Conservation (phyloP, 129 eudicot species). For the Arctium minus region DNA sequence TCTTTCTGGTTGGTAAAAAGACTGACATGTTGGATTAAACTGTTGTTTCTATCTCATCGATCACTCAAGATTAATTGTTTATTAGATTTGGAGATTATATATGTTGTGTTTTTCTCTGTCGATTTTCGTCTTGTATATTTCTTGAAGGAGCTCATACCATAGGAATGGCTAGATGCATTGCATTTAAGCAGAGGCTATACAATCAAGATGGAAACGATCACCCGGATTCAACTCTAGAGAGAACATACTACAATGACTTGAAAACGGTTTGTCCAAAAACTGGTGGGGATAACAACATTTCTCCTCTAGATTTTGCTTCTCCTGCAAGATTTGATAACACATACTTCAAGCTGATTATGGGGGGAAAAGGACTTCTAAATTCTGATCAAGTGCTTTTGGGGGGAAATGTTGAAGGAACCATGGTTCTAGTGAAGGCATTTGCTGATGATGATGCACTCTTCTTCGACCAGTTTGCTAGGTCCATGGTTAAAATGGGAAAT, state of each 20-base stretch:
- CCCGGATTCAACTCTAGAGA: constrained; percentile 82
- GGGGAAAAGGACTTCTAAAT: constrained; percentile 78
- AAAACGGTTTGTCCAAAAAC: constrained; percentile 61
- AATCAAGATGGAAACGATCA: constrained; percentile 73
- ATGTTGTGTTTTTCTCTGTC: neutral
- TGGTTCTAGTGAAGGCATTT: constrained; percentile 51
- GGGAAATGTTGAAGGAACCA: constrained; percentile 54
- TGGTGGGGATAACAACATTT: constrained; percentile 73
- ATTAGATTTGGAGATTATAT: neutral
- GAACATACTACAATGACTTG: constrained; percentile 60
- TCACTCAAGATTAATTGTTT: neutral
- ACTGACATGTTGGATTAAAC: neutral
- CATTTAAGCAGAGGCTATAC: constrained; percentile 82
- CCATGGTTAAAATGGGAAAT: constrained; percentile 73
- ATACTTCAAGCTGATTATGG: constrained; percentile 75
- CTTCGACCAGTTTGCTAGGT: constrained; percentile 58
- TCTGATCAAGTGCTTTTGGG: constrained; percentile 83
- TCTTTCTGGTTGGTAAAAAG: constrained; percentile 64
- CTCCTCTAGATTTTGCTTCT: constrained; percentile 71
- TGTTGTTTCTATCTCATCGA: neutral
- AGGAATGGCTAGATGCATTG: constrained; percentile 79
- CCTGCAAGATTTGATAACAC: constrained; percentile 80
- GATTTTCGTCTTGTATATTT: neutral
- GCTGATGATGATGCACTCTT: constrained; percentile 61
- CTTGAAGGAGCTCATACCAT: constrained; percentile 83